Percentiles rank a stretch among this genome's conserved stretches.
phyloP scores from a whole-genome alignment of 2,329 filamentous ascomycete genomes.

The Trichoderma oligosporum region DNA sequence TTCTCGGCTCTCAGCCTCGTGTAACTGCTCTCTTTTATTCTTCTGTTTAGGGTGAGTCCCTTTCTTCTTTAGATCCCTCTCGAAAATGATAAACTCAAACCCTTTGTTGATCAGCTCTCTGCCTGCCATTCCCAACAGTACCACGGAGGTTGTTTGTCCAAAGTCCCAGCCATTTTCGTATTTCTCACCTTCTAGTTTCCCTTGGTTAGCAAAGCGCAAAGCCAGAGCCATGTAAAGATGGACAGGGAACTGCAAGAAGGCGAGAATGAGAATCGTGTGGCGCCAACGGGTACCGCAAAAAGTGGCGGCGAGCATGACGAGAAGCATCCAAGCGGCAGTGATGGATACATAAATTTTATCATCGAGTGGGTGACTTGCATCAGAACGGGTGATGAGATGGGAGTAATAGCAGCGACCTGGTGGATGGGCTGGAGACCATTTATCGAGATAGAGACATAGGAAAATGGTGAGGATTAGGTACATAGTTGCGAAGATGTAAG shows the following conservation, averaged over 20 bases:
- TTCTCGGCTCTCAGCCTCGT: background rate
- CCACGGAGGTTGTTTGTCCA: slow-evolving; percentile 31
- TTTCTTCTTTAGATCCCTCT: slow-evolving; percentile 1
- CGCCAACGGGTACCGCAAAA: slow-evolving; percentile 20
- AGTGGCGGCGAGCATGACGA: slow-evolving; percentile 24
- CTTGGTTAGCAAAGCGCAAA: slow-evolving; percentile 30
- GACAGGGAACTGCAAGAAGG: slow-evolving; percentile 31
- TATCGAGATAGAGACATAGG: slow-evolving; percentile 27
- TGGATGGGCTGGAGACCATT: slow-evolving; percentile 26
- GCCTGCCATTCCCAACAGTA: slow-evolving; percentile 27
- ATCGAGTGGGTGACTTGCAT: slow-evolving; percentile 25
- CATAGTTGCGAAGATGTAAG: slow-evolving; percentile 28
- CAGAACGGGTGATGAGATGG: slow-evolving; percentile 18
- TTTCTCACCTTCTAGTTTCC: slow-evolving; percentile 16
- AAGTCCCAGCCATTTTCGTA: slow-evolving; percentile 32
- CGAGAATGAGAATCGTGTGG: slow-evolving; percentile 26
- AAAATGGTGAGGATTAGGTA: slow-evolving; percentile 30
- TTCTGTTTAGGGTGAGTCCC: background rate
- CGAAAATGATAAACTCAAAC: slow-evolving; percentile 23
- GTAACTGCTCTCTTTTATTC: background rate
- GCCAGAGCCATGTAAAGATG: slow-evolving; percentile 34
- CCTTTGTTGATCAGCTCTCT: slow-evolving; percentile 24
- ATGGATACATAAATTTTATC: slow-evolving; percentile 28
- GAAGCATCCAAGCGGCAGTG: slow-evolving; percentile 24
- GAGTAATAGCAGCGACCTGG: slow-evolving; percentile 30